Evolutionary conservation across 208 protist species (phyloP), one percentile per base, ranked within the genome.

Genomic region (Acanthamoeba lenticulata): DNA sequence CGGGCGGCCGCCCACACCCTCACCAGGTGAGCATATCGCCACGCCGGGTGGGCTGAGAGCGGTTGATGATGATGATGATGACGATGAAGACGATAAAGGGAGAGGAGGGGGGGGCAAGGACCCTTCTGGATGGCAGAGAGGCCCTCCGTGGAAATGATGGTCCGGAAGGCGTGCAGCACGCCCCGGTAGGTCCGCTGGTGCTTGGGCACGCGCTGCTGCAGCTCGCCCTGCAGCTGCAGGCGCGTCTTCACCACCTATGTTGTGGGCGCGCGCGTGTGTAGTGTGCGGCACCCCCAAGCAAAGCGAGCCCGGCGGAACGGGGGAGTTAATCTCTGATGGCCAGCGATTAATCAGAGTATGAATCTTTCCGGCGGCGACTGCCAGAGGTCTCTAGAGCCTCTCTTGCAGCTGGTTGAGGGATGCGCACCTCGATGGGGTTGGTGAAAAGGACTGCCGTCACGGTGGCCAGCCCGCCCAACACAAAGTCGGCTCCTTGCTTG

Each of bases 161-260:
- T 29, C 36, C 52, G n/a, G 44, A 92, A 86, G 27, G 85, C 93
- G 40, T 95, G 93, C 21, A 40, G 65, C 24, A 92, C 93, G 36
- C 52, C 79, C 2, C 49, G 21, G 69, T 95, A 95, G n/a, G 93
- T 34, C 2, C 67, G 55, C 65, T 85, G 17, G 36, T 36, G 13
- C 24, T 42, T 67, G 45, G 60, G 65, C 27, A 38, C 32, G 2
- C 47, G 47, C 49, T 89, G 47, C 15, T 77, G 21, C 45, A 95
- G 52, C 52, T 95, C 93, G 7, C 85, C 85, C 55, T 95, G 93
- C 29, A 95, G 85, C 67, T 95, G 93, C 57, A 95, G 34, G 1
- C 93, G 60, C 45, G 93, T 95, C 69, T 95, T 95, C 36, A 95
- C 79, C 38, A 89, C 81, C 49, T 89, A 24, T 77, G 21, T 19